phyloP scores from a whole-genome alignment of 164 flowering plant species.

The Umbellularia californica region DNA sequence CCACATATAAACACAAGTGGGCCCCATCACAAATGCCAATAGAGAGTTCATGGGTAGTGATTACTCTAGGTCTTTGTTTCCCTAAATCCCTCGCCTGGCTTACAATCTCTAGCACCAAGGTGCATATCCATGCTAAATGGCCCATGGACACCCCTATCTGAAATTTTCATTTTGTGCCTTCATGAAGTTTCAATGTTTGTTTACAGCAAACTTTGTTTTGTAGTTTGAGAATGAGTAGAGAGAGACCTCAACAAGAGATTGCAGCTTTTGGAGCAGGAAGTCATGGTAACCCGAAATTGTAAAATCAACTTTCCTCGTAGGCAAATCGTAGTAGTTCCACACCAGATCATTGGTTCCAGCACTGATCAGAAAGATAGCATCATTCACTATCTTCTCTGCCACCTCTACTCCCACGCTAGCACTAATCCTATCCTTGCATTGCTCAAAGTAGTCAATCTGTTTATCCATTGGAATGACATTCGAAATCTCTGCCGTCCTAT shows the following conservation, averaged over 20 bases:
- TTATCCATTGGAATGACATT: slow-evolving; percentile 7
- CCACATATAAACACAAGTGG: no score
- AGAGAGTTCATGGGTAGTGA: no score
- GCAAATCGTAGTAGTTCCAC: slow-evolving; percentile 18
- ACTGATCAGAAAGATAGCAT: slow-evolving; percentile 23
- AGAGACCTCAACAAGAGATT: slow-evolving; percentile 20
- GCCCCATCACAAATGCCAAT: no score
- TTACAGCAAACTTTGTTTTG: not conserved
- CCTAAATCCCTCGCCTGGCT: no score
- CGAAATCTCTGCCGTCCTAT: slow-evolving; percentile 4
- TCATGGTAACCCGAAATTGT: slow-evolving; percentile 21
- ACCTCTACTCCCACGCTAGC: slow-evolving; percentile 8
- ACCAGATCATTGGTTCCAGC: slow-evolving; percentile 33
- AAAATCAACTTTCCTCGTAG: slow-evolving; percentile 15
- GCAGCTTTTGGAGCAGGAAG: slow-evolving; percentile 25
- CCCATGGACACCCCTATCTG: not conserved
- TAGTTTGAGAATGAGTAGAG: not conserved
- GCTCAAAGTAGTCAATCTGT: slow-evolving; percentile 15
- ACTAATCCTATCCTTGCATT: slow-evolving; percentile 8
- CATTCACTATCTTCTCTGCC: slow-evolving; percentile 8
- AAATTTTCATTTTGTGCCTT: not conserved
- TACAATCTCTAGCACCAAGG: no score
- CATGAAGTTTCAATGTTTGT: not conserved
- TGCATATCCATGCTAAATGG: not conserved
- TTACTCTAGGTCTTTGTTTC: no score